Evolutionary conservation across 2,329 filamentous ascomycete species (phyloP), one percentile per base, ranked within the genome.

Genomic region (Phyllachora maydis): DNA sequence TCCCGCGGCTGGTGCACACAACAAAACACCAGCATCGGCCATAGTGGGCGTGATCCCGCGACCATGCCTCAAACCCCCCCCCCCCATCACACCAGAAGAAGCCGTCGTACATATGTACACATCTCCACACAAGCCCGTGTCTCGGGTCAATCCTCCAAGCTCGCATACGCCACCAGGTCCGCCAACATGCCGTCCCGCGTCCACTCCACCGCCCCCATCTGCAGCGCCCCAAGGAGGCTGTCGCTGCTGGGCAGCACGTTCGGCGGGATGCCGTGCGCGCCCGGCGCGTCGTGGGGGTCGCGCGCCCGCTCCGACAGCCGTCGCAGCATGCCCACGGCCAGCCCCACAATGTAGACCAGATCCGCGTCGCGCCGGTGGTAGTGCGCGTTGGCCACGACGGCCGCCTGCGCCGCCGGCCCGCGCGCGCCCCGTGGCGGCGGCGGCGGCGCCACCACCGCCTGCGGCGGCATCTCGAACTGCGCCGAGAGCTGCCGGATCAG

Each of bases 401-500:
- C 31, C 22, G n/a, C 27, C 49, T 40, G 29, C 24, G 38, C 28
- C 11, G 36, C 40, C 25, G 42, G 36, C 23, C 47, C 39, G 25
- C 38, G 40, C 26, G 41, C n/a, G n/a, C n/a, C n/a, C n/a, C n/a
- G n/a, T n/a, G n/a, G n/a, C n/a, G n/a, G n/a, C n/a, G n/a, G n/a
- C n/a, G n/a, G n/a, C n/a, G n/a, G n/a, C n/a, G n/a, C n/a, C n/a
- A n/a, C n/a, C n/a, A n/a, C n/a, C n/a, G n/a, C n/a, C n/a, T 40
- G 35, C 10, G 54, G 49, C 12, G 52, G 49, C 16, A 54, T 52
- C 26, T 70, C 63, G 32, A 60, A 66, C 36, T 72, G 61, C 5
- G 57, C 56, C 30, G 71, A 75, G 3, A 93, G 55, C 4, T 77
- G 58, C 29, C 74, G 71, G 1, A 83, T 65, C 12, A 93, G 57